Evolutionary conservation across 2,329 filamentous ascomycete species (phyloP).

Genomic region (Colletotrichum gloeosporioides): DNA sequence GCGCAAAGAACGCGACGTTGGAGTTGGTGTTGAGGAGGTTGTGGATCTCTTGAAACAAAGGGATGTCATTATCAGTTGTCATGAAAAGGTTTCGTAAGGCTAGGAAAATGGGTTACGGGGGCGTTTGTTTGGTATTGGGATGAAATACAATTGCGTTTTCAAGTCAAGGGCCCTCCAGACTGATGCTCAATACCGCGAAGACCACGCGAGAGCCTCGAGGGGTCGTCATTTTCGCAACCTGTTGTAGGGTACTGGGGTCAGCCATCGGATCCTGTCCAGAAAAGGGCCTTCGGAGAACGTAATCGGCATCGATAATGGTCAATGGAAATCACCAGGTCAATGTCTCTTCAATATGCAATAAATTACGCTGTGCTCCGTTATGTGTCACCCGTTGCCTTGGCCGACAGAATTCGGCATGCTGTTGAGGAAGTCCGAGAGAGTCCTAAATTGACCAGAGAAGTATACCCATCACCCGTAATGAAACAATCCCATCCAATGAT

Average conservation of each 20-base stretch:
- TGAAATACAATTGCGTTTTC: fast-evolving
- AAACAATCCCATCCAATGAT: background rate
- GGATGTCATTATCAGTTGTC: fast-evolving
- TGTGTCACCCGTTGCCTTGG: background rate
- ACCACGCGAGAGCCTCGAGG: background rate
- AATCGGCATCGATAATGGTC: fast-evolving
- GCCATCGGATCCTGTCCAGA: fast-evolving
- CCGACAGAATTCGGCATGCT: background rate
- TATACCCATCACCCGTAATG: background rate
- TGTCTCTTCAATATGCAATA: background rate
- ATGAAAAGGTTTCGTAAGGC: fast-evolving
- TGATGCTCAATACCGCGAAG: background rate
- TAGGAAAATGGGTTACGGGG: background rate
- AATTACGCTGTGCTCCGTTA: background rate
- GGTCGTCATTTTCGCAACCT: background rate
- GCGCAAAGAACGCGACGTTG: background rate
- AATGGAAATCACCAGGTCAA: background rate
- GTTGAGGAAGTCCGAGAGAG: background rate
- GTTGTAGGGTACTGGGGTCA: background rate
- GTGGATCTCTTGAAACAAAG: background rate
- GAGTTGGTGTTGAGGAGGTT: background rate
- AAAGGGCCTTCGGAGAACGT: background rate
- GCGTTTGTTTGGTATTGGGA: background rate
- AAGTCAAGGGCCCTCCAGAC: background rate
- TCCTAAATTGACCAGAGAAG: background rate